Conservation (phyloP, 352 stramenopile genomes). For the Globisporangium apiculatum region DNA sequence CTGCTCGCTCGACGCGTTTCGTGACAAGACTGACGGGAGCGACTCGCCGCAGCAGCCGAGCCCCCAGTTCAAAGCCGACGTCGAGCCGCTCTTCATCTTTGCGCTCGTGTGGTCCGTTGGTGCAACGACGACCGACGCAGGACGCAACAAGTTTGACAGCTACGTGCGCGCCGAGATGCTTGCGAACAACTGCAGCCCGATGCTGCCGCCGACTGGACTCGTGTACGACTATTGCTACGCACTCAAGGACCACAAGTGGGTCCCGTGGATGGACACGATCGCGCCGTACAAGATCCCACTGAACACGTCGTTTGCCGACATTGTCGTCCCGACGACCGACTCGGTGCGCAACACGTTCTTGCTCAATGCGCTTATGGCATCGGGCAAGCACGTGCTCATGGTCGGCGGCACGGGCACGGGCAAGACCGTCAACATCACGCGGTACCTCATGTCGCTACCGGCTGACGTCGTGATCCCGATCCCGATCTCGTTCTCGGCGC, state of each 20-base stretch:
- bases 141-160: constrained; percentile 82
- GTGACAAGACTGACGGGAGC: constrained; percentile 39
- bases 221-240: constrained; percentile 92
- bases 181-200: constrained; percentile 43
- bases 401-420: constrained; percentile 91
- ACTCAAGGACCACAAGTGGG: constrained; percentile 85
- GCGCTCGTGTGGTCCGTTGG: constrained; percentile 90
- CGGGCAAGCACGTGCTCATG: constrained; percentile 92
- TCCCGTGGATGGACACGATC: constrained; percentile 93
- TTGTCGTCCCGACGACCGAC: constrained; percentile 92
- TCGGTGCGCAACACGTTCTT: constrained; percentile 92
- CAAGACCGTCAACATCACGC: constrained; percentile 92
- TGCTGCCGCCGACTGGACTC: constrained; percentile 49
- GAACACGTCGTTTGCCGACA: constrained; percentile 81
- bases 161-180: constrained; percentile 86
- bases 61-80: constrained; percentile 67
- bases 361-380: constrained; percentile 76
- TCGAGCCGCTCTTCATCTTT: constrained; percentile 90
- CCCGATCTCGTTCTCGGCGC: constrained; percentile 88
- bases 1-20: constrained; percentile 77
- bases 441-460: constrained; percentile 81
- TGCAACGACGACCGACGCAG: constrained; percentile 85
- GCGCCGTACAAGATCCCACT: constrained; percentile 61
- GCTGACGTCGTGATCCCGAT: constrained; percentile 88
- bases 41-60: constrained; percentile 37